Percentiles rank a stretch among this genome's conserved stretches.
Evolutionary conservation across 495 filamentous ascomycete species (phyloP).

Genomic region (Penicillium maclennaniae): DNA sequence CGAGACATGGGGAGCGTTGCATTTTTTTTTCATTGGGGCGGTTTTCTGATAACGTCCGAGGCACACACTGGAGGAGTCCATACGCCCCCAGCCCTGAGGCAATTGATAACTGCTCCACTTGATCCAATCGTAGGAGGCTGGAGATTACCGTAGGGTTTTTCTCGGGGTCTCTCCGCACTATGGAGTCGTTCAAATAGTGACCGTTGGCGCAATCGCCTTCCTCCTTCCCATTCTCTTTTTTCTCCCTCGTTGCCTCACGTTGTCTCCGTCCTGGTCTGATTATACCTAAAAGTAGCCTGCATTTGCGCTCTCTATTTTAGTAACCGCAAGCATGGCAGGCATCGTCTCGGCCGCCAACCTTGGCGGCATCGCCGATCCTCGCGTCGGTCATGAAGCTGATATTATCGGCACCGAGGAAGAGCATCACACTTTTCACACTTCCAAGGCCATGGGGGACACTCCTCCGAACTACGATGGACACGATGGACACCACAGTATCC

Average conservation of each 20-base stretch:
- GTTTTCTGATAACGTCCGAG: background rate
- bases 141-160: background rate
- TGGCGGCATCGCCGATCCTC: constrained; percentile 15
- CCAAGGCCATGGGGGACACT: background rate
- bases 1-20: background rate
- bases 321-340: constrained; percentile 5
- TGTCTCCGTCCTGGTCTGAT: background rate
- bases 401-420: constrained; percentile 16
- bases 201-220: background rate
- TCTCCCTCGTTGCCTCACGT: background rate
- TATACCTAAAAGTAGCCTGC: background rate
- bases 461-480: background rate
- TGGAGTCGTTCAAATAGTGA: background rate
- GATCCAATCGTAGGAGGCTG: background rate
- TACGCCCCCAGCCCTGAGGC: background rate
- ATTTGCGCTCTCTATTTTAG: background rate
- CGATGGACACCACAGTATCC: constrained; percentile 11
- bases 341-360: constrained; percentile 13
- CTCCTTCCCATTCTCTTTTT: background rate
- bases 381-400: constrained; percentile 12
- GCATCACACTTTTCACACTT: background rate
- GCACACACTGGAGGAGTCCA: background rate
- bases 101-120: background rate
- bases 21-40: background rate
- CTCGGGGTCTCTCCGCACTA: background rate